Conservation (phyloP, 2,329 filamentous ascomycete genomes). For the Sporothrix schenckii region DNA sequence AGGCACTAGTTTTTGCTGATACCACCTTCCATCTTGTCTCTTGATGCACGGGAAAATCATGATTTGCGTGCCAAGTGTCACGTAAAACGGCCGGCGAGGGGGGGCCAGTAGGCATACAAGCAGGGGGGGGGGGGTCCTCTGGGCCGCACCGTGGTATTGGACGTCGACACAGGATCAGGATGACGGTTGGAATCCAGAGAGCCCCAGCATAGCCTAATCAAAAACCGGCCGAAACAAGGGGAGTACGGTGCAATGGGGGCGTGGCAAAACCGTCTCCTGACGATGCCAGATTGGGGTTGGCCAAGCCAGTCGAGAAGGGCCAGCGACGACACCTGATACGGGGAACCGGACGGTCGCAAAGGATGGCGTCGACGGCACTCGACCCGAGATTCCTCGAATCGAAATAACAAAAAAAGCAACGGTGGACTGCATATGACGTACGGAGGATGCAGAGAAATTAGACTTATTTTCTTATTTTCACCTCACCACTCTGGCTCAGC, state of each 20-base stretch:
- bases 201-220: background rate
- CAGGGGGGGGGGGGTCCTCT: background rate
- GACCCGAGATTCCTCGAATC: background rate
- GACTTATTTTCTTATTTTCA: background rate
- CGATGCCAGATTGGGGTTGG: constrained; percentile 2
- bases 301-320: background rate
- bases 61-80: background rate
- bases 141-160: constrained; percentile 4
- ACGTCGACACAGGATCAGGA: background rate
- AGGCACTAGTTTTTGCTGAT: background rate
- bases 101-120: no score
- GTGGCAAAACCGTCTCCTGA: background rate
- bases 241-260: background rate
- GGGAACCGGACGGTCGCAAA: background rate
- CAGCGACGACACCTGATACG: constrained; percentile 13
- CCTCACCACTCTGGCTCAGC: background rate
- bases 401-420: background rate
- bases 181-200: background rate
- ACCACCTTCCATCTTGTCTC: no score
- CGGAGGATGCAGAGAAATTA: background rate
- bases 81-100: background rate
- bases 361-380: constrained; percentile 9
- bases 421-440: background rate
- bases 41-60: no score
- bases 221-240: constrained; percentile 10